Evolutionary conservation across 2,329 filamentous ascomycete species (phyloP), one percentile per base, ranked within the genome.

Genomic region (Gaeumannomyces sp.): DNA sequence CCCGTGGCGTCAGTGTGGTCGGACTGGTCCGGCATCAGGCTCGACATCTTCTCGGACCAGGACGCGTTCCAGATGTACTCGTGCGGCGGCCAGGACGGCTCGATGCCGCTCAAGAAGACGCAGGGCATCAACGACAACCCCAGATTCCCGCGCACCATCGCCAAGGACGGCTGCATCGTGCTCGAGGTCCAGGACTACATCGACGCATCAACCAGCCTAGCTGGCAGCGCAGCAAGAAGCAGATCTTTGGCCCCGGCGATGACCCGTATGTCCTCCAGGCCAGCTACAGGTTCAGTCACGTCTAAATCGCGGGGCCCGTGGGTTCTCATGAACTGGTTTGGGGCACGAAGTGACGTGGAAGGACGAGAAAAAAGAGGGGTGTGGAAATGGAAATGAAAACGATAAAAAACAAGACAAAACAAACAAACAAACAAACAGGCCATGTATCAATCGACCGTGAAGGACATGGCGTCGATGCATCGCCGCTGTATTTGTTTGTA

Each of bases 171-270:
- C 38, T 97, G 94, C 76, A 73, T 97, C 31, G 94, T 97, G 61
- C 84, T 97, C 76, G 94, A 97, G 79, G 91, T 95, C 16, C 86
- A 97, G 81, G 93, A 95, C 75, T 97, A 88, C 85, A 96, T 97
- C 72, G 93, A 96, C 74, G 93, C 31, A 95, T 98, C 78, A 97
- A 97, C 78, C 85, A 96, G 71, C 93, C 93, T 0, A 85, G 92
- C 76, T 97, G 94, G 94, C 87, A 87, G 66, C 85, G 93, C 64
- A 77, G 81, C 60, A 73, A 72, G 64, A 87, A 83, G 77, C 86
- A 89, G 72, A 78, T 89, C 66, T 89, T 78, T 70, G 80, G 76
- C 35, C 87, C 87, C 0, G 85, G 81, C 11, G 85, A 79, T 64
- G 82, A 83, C 67, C 84, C 85, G 3, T 89, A 86, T 72, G 81